Conservation (phyloP, 768 basidiomycete genomes). For the Lactarius hengduanensis region DNA sequence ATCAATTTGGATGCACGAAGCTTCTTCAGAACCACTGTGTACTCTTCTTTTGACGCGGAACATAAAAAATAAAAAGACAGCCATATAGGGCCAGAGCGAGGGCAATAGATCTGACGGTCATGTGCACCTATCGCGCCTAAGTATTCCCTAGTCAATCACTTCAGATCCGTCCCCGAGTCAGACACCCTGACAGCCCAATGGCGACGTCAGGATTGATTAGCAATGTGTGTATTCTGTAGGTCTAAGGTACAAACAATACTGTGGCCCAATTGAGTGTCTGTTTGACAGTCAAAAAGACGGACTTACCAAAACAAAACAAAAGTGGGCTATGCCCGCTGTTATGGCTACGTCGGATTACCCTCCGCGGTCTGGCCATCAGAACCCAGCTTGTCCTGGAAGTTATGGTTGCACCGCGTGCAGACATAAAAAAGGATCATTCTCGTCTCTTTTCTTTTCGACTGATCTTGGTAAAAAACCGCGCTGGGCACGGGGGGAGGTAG, state of each 20-base stretch:
- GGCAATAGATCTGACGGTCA: not conserved
- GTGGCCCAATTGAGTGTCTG: not conserved
- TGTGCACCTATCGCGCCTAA: not conserved
- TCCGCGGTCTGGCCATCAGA: constrained; percentile 44
- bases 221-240: not conserved
- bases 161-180: not conserved
- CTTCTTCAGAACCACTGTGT: not conserved
- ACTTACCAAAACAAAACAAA: not conserved
- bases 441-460: constrained; percentile 94
- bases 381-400: constrained; percentile 62
- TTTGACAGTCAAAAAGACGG: not conserved
- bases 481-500: constrained; percentile 41
- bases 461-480: constrained; percentile 93
- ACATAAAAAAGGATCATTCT: constrained; percentile 93
- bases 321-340: not conserved
- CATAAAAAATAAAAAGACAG: not conserved
- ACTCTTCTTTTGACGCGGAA: not conserved
- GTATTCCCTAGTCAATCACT: not conserved
- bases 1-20: not conserved
- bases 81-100: constrained; percentile 7
- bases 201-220: not conserved
- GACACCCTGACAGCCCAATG: not conserved
- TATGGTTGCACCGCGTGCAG: constrained; percentile 77
- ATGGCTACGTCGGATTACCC: constrained; percentile 6
- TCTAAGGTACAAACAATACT: constrained; percentile 9